Evolutionary conservation across 306 rosid genomes (phyloP), one percentile per base, ranked within the genome.

Genomic region (Quercus alba): DNA sequence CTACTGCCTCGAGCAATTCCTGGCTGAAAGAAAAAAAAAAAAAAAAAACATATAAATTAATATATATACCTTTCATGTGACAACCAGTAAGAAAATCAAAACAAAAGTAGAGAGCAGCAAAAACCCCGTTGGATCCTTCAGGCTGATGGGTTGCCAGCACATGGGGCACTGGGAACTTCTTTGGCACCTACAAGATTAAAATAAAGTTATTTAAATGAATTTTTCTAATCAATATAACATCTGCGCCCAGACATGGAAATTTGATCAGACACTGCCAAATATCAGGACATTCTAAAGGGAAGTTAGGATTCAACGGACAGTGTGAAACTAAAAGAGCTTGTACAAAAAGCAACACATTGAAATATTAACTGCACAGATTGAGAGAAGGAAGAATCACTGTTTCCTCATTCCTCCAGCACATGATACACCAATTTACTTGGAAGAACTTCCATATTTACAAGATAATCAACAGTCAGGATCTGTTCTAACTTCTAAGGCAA

Each of bases 141-240:
- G 93, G 86, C 96, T 90, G 84, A 95, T 89, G 51, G 94, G 13
- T 76, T 95, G 99, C 98, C 98, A 95, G 83, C 99, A 95, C 99
- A 95, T 95, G 70, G 99, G 99, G 77, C 99, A 95, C 74, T 95
- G 99, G 23, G 99, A 91, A 86, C 99, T 95, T 88, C 99, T 89
- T 74, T 95, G 99, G 75, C 94, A 95, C 99, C 99, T 95, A 78
- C 74, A 73, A 77, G 35, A 85, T 55, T 70, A 21, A 78, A 81
- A 41, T 56, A 71, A 62, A 70, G 63, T 56, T 28, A 46, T 55
- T 72, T 59, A 51, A 58, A 73, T 62, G 26, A 71, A 77, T 73
- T 33, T 26, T 73, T 56, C 56, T 68, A 61, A 82, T 75, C 54
- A 55, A 46, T 14, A 80, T 12, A 76, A 74, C 25, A 63, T 64